Evolutionary conservation across 1,139 yeast genomes (phyloP).

Genomic region (Candida gigantensis): DNA sequence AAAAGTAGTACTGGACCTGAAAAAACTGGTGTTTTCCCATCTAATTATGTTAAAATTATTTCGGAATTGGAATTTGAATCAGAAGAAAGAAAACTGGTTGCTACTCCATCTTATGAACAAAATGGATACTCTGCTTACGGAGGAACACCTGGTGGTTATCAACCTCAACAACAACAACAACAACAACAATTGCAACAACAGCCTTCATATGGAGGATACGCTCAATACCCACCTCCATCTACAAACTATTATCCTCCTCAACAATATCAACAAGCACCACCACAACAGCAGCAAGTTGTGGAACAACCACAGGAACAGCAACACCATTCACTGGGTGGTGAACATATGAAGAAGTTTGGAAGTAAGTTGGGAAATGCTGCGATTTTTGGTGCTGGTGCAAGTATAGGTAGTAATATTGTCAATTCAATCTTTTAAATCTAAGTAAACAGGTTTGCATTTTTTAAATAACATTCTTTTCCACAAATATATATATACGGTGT

Average conservation of each 20-base stretch:
- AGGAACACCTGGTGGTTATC: conserved; percentile 10
- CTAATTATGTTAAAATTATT: conserved; percentile 70
- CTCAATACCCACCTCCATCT: conserved; percentile 53
- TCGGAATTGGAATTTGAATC: conserved; percentile 35
- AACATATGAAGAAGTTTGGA: conserved; percentile 67
- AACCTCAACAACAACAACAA: conserved; percentile 12
- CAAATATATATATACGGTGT: too few relatives aligned
- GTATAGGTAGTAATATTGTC: conserved; percentile 84
- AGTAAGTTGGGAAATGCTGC: conserved; percentile 89
- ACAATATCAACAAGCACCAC: conserved; percentile 30
- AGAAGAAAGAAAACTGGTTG: conserved; percentile 11
- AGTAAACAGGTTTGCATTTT: too few relatives aligned
- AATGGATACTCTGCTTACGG: conserved; percentile 9
- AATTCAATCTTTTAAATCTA: conserved; percentile 81
- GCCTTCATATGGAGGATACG: conserved; percentile 44
- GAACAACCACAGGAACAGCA: conserved; percentile 22
- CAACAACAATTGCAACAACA: conserved; percentile 20
- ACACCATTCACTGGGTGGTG: conserved; percentile 25
- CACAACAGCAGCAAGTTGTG: conserved; percentile 17
- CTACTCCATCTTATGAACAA: conserved; percentile 12
- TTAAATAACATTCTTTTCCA: neutral
- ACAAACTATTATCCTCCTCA: conserved; percentile 42
- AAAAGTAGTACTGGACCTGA: conserved; percentile 40
- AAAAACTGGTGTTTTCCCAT: conserved; percentile 83
- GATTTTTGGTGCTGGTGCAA: conserved; percentile 96